Percentiles rank a stretch among this genome's conserved stretches.
phyloP scores from a whole-genome alignment of 148 eudicot species.

The Chenopodium formosanum region DNA sequence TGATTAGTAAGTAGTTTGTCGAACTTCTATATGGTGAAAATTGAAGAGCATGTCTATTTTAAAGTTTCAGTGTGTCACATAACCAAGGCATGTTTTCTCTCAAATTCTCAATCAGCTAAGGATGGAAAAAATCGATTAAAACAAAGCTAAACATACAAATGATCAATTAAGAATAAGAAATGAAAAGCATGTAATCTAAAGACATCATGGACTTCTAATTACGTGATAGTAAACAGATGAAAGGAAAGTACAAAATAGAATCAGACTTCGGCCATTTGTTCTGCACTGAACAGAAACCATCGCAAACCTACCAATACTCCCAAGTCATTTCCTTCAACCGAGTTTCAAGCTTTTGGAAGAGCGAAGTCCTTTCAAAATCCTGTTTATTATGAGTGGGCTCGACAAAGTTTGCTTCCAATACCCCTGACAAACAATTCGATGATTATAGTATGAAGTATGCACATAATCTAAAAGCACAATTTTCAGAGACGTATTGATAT shows the following conservation, averaged over 20 bases:
- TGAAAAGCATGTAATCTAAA: not conserved
- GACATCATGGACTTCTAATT: not conserved
- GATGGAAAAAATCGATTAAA: not conserved
- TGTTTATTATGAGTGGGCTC: conserved; percentile 88
- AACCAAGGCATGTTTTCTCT: not conserved
- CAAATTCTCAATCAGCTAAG: not conserved
- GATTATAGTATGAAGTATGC: not conserved
- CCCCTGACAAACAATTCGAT: conserved; percentile 38
- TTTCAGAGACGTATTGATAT: not conserved
- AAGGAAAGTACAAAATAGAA: not conserved
- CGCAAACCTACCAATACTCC: conserved; percentile 74
- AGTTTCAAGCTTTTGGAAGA: conserved; percentile 74
- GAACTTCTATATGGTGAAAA: not conserved
- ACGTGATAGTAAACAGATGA: not conserved
- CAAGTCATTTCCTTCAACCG: conserved; percentile 83
- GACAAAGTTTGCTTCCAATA: conserved; percentile 81
- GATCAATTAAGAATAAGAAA: not conserved
- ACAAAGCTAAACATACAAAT: not conserved
- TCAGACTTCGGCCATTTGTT: not conserved
- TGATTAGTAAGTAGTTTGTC: conserved; percentile 9
- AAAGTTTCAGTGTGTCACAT: not conserved
- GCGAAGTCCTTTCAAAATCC: conserved; percentile 85
- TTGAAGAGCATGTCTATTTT: not conserved
- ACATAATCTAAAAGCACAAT: conserved; percentile 1
- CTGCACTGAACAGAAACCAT: conserved; percentile 6